Base-by-base conservation (phyloP, 176 grass and related monocot genomes). In the Saccharum spontaneum region DNA sequence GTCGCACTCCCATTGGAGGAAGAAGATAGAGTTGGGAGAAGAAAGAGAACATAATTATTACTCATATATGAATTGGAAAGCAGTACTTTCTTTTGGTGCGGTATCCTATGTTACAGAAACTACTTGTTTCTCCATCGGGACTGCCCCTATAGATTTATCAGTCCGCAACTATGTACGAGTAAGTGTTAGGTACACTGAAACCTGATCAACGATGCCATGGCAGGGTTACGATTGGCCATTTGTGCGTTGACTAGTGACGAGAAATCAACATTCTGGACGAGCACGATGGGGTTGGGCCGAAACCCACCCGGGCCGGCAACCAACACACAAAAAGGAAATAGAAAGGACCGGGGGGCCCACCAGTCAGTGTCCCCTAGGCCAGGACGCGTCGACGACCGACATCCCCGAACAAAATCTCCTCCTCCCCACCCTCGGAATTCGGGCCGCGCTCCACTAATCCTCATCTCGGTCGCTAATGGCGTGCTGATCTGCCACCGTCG, bases 381-480 rank as follows among this genome's bases (percentile, higher is more conserved):
- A 1, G 31, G 60, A 18, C 71, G 84, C 55, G 10, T 2, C 65
- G 70, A 36, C 85, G 88, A 83, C 88, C 88, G 79, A 86, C 84
- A 86, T 90, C 78, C 84, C 84, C 37, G 73, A 66, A 67, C 50
- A 39, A 44, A 67, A 84, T 67, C 68, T 7, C 10, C n/a, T 3
- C 63, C 31, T 0, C 16, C n/a, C 3, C 44, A 10, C 1, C 3
- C 33, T 65, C 44, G 88, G 71, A 76, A 66, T 78, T 77, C 83
- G 65, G 71, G 73, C 62, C 54, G 57, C 1, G 31, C 65, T 4
- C 64, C 83, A 82, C 88, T 86, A 76, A 79, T 41, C 16, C 61
- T 22, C 16, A 20, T 11, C 34, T 43, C 70, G 23, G 18, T 79
- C 54, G 75, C 87, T 72, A 74, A 80, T 80, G 76, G 68, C 43